Base-by-base conservation (phyloP, 192 early-diverging fungal genomes). In the Coemansia guatemalensis region DNA sequence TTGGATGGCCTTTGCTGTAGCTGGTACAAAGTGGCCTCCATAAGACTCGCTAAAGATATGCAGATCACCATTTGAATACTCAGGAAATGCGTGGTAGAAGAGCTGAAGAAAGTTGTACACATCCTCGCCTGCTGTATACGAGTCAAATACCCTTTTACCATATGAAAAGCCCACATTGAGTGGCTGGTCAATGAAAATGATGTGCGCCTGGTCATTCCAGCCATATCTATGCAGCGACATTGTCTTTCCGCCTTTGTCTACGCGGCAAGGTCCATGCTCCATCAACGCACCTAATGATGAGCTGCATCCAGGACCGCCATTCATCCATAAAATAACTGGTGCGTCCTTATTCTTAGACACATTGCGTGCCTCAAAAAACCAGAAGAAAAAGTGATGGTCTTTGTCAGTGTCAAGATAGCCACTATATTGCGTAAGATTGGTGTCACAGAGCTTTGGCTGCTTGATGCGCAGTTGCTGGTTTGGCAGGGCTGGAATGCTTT, bases 21-120 rank as follows among this genome's bases (percentile, higher is more conserved):
- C 95, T 21, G 96, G 96, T 51, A 99, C 85, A 67, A 96, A 99
- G 80, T 97, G 95, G 4, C 96, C 96, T n/a, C n/a, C n/a, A n/a
- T n/a, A n/a, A n/a, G n/a, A n/a, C n/a, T n/a, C n/a, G n/a, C n/a
- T n/a, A n/a, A n/a, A n/a, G n/a, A n/a, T n/a, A n/a, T n/a, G n/a
- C n/a, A n/a, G n/a, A n/a, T n/a, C n/a, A n/a, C n/a, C n/a, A n/a
- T n/a, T n/a, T n/a, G n/a, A n/a, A n/a, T n/a, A n/a, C n/a, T n/a
- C n/a, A n/a, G n/a, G n/a, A n/a, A n/a, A n/a, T n/a, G n/a, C n/a
- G n/a, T n/a, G n/a, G n/a, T n/a, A n/a, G n/a, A n/a, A n/a, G n/a
- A n/a, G n/a, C n/a, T n/a, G n/a, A n/a, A n/a, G n/a, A n/a, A n/a
- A n/a, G n/a, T n/a, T n/a, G n/a, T n/a, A n/a, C n/a, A n/a, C n/a